Conservation (phyloP, 2,329 filamentous ascomycete genomes). For the Colletotrichum shisoi region DNA sequence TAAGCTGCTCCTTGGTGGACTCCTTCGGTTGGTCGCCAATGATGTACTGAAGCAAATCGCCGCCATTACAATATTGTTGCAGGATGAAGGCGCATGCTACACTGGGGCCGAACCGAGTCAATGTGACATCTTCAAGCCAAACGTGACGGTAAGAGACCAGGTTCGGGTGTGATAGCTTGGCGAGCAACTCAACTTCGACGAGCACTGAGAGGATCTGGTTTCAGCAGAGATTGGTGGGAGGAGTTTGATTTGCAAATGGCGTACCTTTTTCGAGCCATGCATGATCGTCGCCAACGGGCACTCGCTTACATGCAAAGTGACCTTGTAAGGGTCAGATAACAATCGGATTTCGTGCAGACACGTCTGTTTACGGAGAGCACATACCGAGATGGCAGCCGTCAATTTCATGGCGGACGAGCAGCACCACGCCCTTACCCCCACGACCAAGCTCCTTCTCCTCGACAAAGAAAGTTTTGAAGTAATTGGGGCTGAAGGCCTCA, state of each 20-base stretch:
- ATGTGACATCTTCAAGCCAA: conserved; percentile 89
- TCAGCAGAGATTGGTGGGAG: background rate
- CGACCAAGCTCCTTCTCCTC: conserved; percentile 86
- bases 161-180: conserved; percentile 91
- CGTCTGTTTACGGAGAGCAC: background rate
- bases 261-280: conserved; percentile 86
- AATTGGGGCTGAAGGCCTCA: conserved; percentile 88
- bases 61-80: conserved; percentile 95
- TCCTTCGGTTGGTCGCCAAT: conserved; percentile 71
- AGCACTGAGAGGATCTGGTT: conserved; percentile 60
- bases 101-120: conserved; percentile 85
- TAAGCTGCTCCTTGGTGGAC: conserved; percentile 82
- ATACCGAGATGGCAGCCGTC: conserved; percentile 80
- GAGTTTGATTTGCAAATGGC: background rate
- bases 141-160: conserved; percentile 96
- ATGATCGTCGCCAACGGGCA: conserved; percentile 94
- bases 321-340: conserved; percentile 49
- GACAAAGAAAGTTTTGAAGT: conserved; percentile 92
- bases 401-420: conserved; percentile 91
- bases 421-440: conserved; percentile 92
- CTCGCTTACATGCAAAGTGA: conserved; percentile 94
- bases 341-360: too few relatives aligned
- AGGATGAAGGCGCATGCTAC: conserved; percentile 96
- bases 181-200: conserved; percentile 89
- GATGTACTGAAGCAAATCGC: conserved; percentile 88